These are phyloP conservation scores for Claviceps fusiformis DNA, from an alignment of 2,329 filamentous ascomycete species.

Conservation along the genomic window DNA sequence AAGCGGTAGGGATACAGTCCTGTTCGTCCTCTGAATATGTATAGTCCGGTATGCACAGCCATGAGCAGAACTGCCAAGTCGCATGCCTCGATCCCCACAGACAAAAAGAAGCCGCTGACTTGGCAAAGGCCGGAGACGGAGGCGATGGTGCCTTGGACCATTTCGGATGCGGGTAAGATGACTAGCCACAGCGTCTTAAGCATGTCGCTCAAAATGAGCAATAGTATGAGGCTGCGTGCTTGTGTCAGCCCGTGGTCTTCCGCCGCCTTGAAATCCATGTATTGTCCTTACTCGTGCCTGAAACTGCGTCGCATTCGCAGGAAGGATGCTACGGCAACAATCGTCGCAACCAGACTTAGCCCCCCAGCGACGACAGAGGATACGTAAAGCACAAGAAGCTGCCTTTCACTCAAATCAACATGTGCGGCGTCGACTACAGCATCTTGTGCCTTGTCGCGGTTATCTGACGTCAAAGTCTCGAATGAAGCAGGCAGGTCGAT, in stretches of 20 bases:
- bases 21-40: constrained; percentile 50
- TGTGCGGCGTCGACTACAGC: background rate
- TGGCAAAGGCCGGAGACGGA: constrained; percentile 49
- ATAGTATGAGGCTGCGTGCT: constrained; percentile 50
- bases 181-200: constrained; percentile 58
- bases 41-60: constrained; percentile 57
- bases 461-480: background rate
- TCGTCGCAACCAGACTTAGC: constrained; percentile 41
- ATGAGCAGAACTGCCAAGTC: constrained; percentile 62
- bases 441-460: background rate
- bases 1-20: constrained; percentile 57
- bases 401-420: background rate
- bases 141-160: constrained; percentile 35
- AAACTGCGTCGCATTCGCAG: constrained; percentile 60
- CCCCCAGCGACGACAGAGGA: constrained; percentile 27
- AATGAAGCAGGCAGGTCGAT: background rate
- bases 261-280: background rate
- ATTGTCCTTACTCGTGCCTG: constrained; percentile 40
- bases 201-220: constrained; percentile 59
- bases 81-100: constrained; percentile 53
- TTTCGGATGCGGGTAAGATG: constrained; percentile 46
- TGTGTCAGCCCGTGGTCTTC: background rate
- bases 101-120: constrained; percentile 52
- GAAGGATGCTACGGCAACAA: constrained; percentile 57
- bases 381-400: constrained; percentile 9